Base-by-base conservation (phyloP, 106 monocot genomes). In the Dioscorea zingiberensis region DNA sequence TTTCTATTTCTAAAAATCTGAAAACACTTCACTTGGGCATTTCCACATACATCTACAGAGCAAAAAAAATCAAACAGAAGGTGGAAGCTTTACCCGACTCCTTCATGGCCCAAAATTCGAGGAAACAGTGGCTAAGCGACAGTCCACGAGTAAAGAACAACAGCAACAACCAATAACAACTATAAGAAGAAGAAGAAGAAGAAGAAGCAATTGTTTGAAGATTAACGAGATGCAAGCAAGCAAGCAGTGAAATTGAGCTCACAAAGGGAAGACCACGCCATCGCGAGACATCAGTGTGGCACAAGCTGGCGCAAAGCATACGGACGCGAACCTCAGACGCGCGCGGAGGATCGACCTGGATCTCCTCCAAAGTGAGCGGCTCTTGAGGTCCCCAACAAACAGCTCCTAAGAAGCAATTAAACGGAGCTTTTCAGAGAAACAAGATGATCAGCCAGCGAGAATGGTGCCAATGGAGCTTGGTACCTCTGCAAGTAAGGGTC, bases 101-200 rank as follows among this genome's bases (percentile, higher is more conserved):
- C 64, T 64, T 64, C 64, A 48, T 64, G 64, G 19, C 46, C 64
- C 44, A 64, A 47, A 64, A 64, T 64, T 12, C 45, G 64, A n/a
- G 64, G 64, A 48, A 46, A 64, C 64, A 64, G 15, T 23, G 19
- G 47, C 64, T 64, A 47, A 19, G 14, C 21, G 45, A 7, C 44
- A 48, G 22, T 21, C 3, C n/a, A n/a, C n/a, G 45, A 47, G 18
- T 26, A 28, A 25, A 60, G 17, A 16, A 29, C 3, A 38, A 38
- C 38, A 38, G 10, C 9, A 38, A 38, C 38, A 38, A 38, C 6
- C 38, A 51, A 51, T 15, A 16, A 51, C 13, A 51, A 18, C 51
- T 13, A 51, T 15, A 51, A 51, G 0, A 38, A 38, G 3, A 38
- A 38, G 3, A 38, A 38, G 3, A 2, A 38, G 3, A 38, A 38